Base-by-base conservation (phyloP, 371 early-diverging fungal genomes). In the Ordospora colligata region DNA sequence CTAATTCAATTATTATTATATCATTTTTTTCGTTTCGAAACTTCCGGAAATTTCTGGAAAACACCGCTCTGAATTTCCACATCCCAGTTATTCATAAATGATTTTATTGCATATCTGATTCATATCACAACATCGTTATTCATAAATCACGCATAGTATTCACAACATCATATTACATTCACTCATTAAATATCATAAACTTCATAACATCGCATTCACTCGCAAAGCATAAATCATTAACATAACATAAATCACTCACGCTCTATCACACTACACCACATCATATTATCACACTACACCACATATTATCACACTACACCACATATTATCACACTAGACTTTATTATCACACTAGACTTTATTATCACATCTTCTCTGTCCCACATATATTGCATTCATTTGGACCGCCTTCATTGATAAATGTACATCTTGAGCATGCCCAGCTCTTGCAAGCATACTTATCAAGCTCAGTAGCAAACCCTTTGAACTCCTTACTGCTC, bases 301-400 rank as follows among this genome's bases (percentile, higher is more conserved):
- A n/a, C n/a, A n/a, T n/a, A n/a, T n/a, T n/a, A n/a, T n/a, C n/a
- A n/a, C n/a, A n/a, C n/a, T n/a, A n/a, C n/a, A n/a, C n/a, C n/a
- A n/a, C n/a, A n/a, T n/a, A n/a, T n/a, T n/a, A 58, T 58, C 58
- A 37, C 58, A 58, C 6, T 37, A 43, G 3, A 25, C 2, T 8
- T 14, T n/a, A n/a, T n/a, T n/a, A 58, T 58, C 58, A 37, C 58
- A 58, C 6, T 37, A 43, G 3, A 25, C 2, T 8, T 14, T 1
- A 9, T 43, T 22, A 65, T 65, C 45, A 27, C 40, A 14, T 5
- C 12, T 65, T 89, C 89, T 93, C 93, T 68, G 93, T 85, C 6
- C 90, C 92, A 78, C 96, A 96, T 89, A 96, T 93, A 70, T 92
- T 92, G 84, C 96, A 95, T 65, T 83, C 88, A 66, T 86, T 87